Conservation (phyloP, 139 green algal genomes). For the Chlamydomonas applanata region DNA sequence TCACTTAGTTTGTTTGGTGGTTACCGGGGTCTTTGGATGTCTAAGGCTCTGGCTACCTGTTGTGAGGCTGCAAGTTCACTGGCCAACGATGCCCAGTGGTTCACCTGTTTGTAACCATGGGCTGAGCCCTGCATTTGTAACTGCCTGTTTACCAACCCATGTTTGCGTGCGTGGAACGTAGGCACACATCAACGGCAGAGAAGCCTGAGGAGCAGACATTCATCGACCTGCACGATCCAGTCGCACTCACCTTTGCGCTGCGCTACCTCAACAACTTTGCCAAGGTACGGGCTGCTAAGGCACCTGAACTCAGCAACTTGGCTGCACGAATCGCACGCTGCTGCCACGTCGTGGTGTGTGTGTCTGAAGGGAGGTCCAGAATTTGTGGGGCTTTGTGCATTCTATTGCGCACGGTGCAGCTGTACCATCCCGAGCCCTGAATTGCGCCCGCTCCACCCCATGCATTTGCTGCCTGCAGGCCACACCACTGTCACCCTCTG, state of each 20-base stretch:
- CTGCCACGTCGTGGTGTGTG: background rate
- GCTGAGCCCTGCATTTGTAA: background rate
- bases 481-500: conserved; percentile 25
- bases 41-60: too few species aligned
- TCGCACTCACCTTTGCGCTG: conserved; percentile 93
- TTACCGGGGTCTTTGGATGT: too few species aligned
- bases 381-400: too few species aligned
- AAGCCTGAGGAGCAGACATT: conserved; percentile 80
- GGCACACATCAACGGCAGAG: conserved; percentile 33
- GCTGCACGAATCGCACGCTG: background rate
- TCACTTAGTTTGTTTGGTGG: too few species aligned
- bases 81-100: too few species aligned
- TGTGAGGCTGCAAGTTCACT: too few species aligned
- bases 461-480: conserved; percentile 50
- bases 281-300: conserved; percentile 78
- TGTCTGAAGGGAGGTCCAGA: too few species aligned
- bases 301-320: too few species aligned
- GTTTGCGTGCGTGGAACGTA: conserved; percentile 9
- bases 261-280: conserved; percentile 98
- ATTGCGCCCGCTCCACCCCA: too few species aligned
- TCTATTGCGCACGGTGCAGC: too few species aligned
- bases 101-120: background rate
- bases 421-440: too few species aligned
- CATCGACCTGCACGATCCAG: conserved; percentile 94
- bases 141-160: too few species aligned